Conservation (phyloP, 257 asterid species). For the Scutellaria minor region DNA sequence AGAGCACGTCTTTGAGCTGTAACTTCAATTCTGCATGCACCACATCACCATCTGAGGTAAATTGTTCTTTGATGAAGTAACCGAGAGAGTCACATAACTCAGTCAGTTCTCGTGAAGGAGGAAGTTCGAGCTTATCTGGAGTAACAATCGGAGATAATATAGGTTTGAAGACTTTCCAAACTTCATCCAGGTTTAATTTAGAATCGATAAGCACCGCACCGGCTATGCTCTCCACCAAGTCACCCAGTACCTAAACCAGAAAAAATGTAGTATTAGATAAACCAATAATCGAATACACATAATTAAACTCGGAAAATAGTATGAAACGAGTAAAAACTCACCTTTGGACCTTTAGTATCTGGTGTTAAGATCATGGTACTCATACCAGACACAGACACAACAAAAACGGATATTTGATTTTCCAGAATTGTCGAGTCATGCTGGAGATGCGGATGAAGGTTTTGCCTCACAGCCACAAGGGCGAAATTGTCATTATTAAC, state of each 20-base stretch:
- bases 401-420: constrained; percentile 62
- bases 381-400: constrained; percentile 51
- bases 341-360: constrained; percentile 82
- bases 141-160: constrained; percentile 87
- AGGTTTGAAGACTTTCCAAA: constrained; percentile 81
- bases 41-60: constrained; percentile 45
- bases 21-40: constrained; percentile 63
- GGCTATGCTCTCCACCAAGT: constrained; percentile 92
- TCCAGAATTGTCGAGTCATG: constrained; percentile 56
- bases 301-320: neutral
- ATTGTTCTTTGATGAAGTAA: constrained; percentile 59
- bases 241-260: constrained; percentile 77
- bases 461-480: constrained; percentile 65
- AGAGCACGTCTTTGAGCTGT: constrained; percentile 69
- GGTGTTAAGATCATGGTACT: constrained; percentile 49
- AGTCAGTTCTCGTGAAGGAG: constrained; percentile 78
- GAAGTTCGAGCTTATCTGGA: constrained; percentile 86
- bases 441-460: constrained; percentile 80
- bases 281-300: neutral
- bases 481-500: constrained; percentile 91
- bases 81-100: constrained; percentile 90
- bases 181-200: constrained; percentile 66
- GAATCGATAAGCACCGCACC: constrained; percentile 92
- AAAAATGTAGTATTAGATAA: neutral
- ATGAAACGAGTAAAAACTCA: constrained; percentile 23